Evolutionary conservation across 129 eudicot species (phyloP).

Genomic region (Escallonia rubra): DNA sequence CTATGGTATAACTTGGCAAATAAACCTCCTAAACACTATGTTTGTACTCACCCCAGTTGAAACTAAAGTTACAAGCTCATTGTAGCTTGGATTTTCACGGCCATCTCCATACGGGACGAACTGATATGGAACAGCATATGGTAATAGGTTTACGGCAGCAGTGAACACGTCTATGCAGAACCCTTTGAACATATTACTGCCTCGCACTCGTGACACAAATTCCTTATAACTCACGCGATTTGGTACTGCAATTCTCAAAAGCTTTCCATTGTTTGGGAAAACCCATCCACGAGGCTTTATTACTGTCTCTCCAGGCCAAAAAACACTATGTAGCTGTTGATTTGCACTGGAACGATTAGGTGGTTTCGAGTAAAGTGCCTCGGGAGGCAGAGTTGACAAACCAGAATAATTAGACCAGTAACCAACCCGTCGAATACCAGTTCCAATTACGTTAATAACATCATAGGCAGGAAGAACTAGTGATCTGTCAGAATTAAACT

Average conservation of each 20-base stretch:
- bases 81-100: conserved; percentile 58
- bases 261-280: conserved; percentile 79
- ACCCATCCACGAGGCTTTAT: conserved; percentile 86
- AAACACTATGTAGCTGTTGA: conserved; percentile 48
- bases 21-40: too few relatives aligned
- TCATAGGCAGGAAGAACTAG: conserved; percentile 71
- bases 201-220: conserved; percentile 68
- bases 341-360: conserved; percentile 45
- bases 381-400: conserved; percentile 59
- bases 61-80: conserved; percentile 45
- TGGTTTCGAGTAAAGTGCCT: conserved; percentile 42
- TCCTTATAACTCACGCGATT: conserved; percentile 61
- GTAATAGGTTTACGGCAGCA: conserved; percentile 71
- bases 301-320: conserved; percentile 84
- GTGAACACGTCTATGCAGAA: conserved; percentile 82
- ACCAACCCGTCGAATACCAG: conserved; percentile 64
- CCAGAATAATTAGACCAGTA: conserved; percentile 86
- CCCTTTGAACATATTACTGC: conserved; percentile 61
- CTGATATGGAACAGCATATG: conserved; percentile 83
- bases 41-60: conserved; percentile 66
- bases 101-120: conserved; percentile 72
- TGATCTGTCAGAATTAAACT: conserved; percentile 56
- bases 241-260: conserved; percentile 75
- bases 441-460: conserved; percentile 74
- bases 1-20: too few relatives aligned